Conservation (phyloP, 1,139 yeast species). For the Yamadazyma mexicana region DNA sequence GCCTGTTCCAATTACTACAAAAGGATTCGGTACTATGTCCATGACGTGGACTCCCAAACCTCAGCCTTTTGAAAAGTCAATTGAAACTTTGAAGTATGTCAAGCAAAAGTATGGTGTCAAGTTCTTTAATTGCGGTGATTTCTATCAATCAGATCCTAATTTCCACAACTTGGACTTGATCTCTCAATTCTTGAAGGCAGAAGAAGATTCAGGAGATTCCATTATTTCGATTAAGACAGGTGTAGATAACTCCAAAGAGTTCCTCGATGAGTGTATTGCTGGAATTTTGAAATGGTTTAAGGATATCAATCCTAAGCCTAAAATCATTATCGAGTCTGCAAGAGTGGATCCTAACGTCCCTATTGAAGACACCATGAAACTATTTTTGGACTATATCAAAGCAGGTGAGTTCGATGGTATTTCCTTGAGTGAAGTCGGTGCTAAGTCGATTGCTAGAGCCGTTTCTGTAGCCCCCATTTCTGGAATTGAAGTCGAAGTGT, state of each 20-base stretch:
- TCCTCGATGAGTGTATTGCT: conserved; percentile 50
- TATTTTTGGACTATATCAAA: conserved; percentile 51
- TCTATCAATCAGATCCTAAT: conserved; percentile 54
- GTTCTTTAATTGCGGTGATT: conserved; percentile 73
- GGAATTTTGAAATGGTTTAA: conserved; percentile 43
- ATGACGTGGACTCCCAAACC: conserved; percentile 54
- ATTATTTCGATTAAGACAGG: conserved; percentile 56
- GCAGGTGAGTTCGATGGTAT: conserved; percentile 63
- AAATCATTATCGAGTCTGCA: conserved; percentile 65
- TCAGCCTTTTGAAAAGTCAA: conserved; percentile 45
- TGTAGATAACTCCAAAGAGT: conserved; percentile 52
- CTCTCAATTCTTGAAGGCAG: conserved; percentile 4
- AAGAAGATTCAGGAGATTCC: conserved; percentile 29
- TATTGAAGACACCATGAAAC: conserved; percentile 47
- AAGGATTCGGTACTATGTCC: conserved; percentile 62
- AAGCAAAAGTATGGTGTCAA: conserved; percentile 44
- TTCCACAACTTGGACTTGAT: conserved; percentile 7
- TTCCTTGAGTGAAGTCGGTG: conserved; percentile 69
- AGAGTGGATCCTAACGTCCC: conserved; percentile 57
- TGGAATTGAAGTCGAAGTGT: conserved; percentile 73
- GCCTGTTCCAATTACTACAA: conserved; percentile 24
- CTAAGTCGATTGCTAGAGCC: conserved; percentile 58
- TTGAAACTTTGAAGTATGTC: conserved; percentile 49
- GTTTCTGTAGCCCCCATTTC: conserved; percentile 47
- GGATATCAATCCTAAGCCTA: conserved; percentile 26